Evolutionary conservation across 768 basidiomycete genomes (phyloP), one percentile per base, ranked within the genome.

Genomic region (Mycena albidolilacea): DNA sequence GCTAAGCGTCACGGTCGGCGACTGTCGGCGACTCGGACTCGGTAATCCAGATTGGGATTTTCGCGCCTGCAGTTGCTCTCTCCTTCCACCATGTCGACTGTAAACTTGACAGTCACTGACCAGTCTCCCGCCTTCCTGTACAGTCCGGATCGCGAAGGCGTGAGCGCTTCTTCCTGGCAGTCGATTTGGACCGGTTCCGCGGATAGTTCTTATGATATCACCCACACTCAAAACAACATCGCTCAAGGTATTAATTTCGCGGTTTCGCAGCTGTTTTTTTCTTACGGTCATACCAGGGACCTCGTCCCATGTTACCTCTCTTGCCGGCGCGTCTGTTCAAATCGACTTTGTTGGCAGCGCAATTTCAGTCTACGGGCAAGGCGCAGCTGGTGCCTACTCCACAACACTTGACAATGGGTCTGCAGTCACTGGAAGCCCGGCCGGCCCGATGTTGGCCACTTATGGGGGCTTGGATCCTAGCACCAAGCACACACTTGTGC

Each of bases 31-130:
- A 30, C 30, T 30, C 30, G 30, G 30, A 30, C 30, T 30, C 30
- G 30, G 30, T 4, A 0, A 30, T 30, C 30, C 30, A 30, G 30
- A 30, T 30, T 30, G 30, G 30, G 1, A 1, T 57, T 54, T 72
- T 12, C 64, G 17, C 52, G 14, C 37, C 43, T 15, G n/a, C 39
- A 38, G 19, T n/a, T 50, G 1, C 48, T 48, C 17, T 14, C 14
- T 30, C 41, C 23, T 30, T 39, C 43, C 30, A 17, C 63, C 64
- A 69, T 73, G 68, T 60, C 67, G 14, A 54, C 67, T 23, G 52
- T 72, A 14, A 78, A 76, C 65, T 38, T 78, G 17, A 75, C 78
- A 0, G 67, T 78, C 11, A 43, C 59, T 21, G 75, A 77, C 69
- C 72, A 76, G 54, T 75, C 67, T 12, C 68, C 75, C 17, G 68